Evolutionary conservation across 345 rosid species (phyloP).

Genomic region (Carallia pectinifolia): DNA sequence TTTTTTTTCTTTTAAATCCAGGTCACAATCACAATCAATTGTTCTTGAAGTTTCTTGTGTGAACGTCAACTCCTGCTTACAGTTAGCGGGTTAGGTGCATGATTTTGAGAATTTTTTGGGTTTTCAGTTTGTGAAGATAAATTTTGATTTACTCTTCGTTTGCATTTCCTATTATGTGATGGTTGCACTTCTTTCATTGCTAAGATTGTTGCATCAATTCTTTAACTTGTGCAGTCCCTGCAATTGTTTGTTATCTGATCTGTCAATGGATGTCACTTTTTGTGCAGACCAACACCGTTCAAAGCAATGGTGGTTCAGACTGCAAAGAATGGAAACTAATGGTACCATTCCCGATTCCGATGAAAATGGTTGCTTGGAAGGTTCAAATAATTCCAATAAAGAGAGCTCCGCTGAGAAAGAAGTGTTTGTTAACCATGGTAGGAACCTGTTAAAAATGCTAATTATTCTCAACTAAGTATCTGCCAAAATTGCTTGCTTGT

Average conservation of each 20-base stretch:
- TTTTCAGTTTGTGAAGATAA: too few relatives aligned
- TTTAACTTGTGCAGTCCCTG: not conserved
- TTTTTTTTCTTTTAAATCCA: too few relatives aligned
- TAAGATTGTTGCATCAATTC: not conserved
- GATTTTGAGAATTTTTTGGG: too few relatives aligned
- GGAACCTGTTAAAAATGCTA: not conserved
- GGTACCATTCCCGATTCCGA: not conserved
- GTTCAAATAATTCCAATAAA: slow-evolving; percentile 1
- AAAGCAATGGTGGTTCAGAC: slow-evolving; percentile 7
- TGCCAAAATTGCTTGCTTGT: not conserved
- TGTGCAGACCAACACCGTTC: not conserved
- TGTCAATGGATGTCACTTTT: not conserved
- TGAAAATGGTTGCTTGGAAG: not conserved
- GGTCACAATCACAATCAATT: too few relatives aligned
- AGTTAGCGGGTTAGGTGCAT: too few relatives aligned
- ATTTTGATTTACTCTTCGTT: too few relatives aligned
- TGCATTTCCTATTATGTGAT: too few relatives aligned
- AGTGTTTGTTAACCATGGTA: slow-evolving; percentile 18
- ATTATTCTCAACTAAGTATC: not conserved
- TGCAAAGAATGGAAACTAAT: slow-evolving; percentile 8
- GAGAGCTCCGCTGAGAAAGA: slow-evolving; percentile 1
- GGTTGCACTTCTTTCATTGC: not conserved
- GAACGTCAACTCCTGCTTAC: too few relatives aligned
- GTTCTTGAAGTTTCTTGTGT: too few relatives aligned
- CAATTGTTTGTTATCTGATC: not conserved